phyloP scores from a whole-genome alignment of 2,329 filamentous ascomycete genomes.

The Lasiodiplodia citricola region DNA sequence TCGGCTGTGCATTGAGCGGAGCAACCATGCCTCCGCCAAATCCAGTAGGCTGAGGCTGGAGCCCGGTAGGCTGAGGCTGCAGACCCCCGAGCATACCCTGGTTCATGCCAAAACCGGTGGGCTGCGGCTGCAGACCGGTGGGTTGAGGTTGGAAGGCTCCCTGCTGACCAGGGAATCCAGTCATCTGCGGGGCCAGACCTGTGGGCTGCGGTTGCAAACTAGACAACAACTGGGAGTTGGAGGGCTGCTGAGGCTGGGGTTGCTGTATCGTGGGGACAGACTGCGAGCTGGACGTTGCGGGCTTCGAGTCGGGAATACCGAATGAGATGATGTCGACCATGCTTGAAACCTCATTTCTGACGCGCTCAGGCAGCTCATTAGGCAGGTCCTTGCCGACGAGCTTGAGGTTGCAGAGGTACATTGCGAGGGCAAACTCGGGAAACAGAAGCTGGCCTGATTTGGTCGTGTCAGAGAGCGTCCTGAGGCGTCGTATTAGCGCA shows the following conservation, averaged over 20 bases:
- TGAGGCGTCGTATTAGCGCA: conserved; percentile 45
- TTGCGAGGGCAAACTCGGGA: conserved; percentile 94
- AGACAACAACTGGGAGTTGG: conserved; percentile 66
- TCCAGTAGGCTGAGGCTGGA: conserved; percentile 57
- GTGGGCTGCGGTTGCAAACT: conserved; percentile 61
- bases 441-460: conserved; percentile 96
- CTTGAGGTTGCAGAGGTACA: conserved; percentile 97
- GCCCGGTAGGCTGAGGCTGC: conserved; percentile 77
- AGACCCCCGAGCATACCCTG: conserved; percentile 73
- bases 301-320: conserved; percentile 74
- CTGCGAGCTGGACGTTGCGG: conserved; percentile 48
- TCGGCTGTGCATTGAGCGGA: conserved; percentile 87
- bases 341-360: conserved; percentile 96
- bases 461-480: conserved; percentile 92
- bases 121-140: conserved; percentile 70
- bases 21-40: conserved; percentile 65
- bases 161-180: conserved; percentile 52
- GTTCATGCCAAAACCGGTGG: conserved; percentile 69
- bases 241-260: conserved; percentile 67
- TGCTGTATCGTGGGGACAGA: conserved; percentile 58
- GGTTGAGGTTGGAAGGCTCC: conserved; percentile 41
- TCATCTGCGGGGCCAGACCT: conserved; percentile 46
- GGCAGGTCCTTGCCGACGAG: conserved; percentile 86
- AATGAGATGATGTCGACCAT: conserved; percentile 99
- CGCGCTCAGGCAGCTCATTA: conserved; percentile 74